Evolutionary conservation across 768 basidiomycete genomes (phyloP).

Genomic region (Suillus variegatus): DNA sequence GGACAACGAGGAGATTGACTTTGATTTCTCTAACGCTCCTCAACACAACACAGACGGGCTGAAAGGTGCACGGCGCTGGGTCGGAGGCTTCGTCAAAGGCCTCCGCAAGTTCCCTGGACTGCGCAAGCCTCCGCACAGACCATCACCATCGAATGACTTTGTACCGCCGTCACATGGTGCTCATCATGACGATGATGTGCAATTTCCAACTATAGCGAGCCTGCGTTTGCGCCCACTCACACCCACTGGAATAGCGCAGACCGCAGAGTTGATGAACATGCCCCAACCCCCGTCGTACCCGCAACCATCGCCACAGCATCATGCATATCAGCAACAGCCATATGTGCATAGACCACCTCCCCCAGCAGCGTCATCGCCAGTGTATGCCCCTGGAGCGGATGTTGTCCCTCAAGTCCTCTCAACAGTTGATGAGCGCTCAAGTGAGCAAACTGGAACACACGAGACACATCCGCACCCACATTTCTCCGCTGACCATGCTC

Average conservation of each 20-base stretch:
- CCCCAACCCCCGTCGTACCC: not conserved
- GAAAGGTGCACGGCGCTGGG: slow-evolving; percentile 17
- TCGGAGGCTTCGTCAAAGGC: slow-evolving; percentile 34
- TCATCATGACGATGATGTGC: not conserved
- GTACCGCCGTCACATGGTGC: not conserved
- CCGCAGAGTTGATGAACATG: slow-evolving; percentile 7
- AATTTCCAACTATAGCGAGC: slow-evolving; percentile 2
- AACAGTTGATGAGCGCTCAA: slow-evolving; percentile 6
- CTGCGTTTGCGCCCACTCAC: slow-evolving; percentile 9
- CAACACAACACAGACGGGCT: not conserved
- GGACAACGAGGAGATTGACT: slow-evolving; percentile 2
- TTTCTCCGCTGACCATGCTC: not conserved
- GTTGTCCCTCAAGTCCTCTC: slow-evolving; percentile 3
- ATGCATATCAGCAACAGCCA: not conserved
- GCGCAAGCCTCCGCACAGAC: not conserved
- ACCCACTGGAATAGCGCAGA: slow-evolving; percentile 9
- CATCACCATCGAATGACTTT: not conserved
- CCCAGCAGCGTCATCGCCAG: not conserved
- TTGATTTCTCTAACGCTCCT: slow-evolving; percentile 2
- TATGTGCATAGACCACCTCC: not conserved
- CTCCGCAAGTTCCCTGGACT: slow-evolving; percentile 31
- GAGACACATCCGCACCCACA: not conserved
- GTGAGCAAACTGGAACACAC: slow-evolving; percentile 1
- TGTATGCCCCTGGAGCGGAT: not conserved
- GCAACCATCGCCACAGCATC: not conserved